Percentiles rank a stretch among this genome's conserved stretches.
Evolutionary conservation across 2,329 filamentous ascomycete species (phyloP).

Genomic region (Fusarium floridanum): DNA sequence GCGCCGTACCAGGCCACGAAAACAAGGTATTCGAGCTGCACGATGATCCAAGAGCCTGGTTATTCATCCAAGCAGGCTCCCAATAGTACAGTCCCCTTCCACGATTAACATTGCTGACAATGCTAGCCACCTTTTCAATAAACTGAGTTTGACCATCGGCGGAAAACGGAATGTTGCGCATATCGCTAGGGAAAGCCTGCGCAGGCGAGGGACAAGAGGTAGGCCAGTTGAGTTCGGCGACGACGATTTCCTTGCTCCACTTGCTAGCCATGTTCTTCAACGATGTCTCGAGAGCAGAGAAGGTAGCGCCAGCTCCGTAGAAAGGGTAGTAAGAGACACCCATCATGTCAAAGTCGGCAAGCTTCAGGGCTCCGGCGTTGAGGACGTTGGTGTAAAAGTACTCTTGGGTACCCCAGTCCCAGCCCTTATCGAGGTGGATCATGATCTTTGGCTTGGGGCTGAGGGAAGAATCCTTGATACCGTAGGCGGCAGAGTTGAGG

Average conservation of each 20-base stretch:
- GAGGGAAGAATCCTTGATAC: constrained; percentile 73
- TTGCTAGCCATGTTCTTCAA: constrained; percentile 70
- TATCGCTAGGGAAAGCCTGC: constrained; percentile 71
- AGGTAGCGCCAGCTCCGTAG: constrained; percentile 70
- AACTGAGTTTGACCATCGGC: constrained; percentile 73
- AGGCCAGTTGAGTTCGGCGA: constrained; percentile 80
- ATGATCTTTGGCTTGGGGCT: constrained; percentile 74
- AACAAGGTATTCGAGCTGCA: constrained; percentile 76
- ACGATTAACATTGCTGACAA: constrained; percentile 65
- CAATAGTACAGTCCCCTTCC: constrained; percentile 78
- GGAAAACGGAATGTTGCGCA: constrained; percentile 71
- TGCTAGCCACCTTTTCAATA: constrained; percentile 69
- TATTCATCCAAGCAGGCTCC: constrained; percentile 80
- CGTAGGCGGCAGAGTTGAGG: constrained; percentile 73
- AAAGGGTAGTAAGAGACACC: constrained; percentile 82
- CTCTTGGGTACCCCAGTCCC: constrained; percentile 75
- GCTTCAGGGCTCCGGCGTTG: constrained; percentile 60
- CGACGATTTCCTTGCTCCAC: constrained; percentile 75
- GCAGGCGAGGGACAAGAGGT: constrained; percentile 69
- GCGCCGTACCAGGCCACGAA: constrained; percentile 63
- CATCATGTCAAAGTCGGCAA: constrained; percentile 76
- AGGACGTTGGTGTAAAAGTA: constrained; percentile 74
- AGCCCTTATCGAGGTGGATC: constrained; percentile 83
- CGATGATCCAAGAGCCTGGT: constrained; percentile 73
- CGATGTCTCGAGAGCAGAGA: constrained; percentile 67